Evolutionary conservation across 495 filamentous ascomycete genomes (phyloP), one percentile per base, ranked within the genome.

Genomic region (Stereocaulon alpinum): DNA sequence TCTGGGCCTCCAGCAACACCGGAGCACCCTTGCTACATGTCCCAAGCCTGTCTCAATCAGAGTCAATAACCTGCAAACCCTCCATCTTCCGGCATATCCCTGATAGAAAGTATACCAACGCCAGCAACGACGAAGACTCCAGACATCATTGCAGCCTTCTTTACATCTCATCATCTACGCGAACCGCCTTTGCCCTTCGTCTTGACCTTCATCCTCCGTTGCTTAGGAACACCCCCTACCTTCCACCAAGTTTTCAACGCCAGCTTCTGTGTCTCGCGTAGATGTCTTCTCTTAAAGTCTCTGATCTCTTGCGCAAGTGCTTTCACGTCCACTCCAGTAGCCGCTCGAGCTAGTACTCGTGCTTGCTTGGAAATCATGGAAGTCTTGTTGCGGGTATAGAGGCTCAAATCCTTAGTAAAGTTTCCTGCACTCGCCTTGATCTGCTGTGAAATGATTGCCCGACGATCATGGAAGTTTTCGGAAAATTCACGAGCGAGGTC

Each of bases 241-340:
- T 42, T 62, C 66, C 66, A 68, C 63, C 64, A 64, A 7, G 48
- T 24, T 45, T 62, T 61, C 49, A 68, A 29, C 22, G 50, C 59
- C 34, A 27, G 54, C 44, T 68, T 68, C 30, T 68, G 66, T 11
- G 51, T 58, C 27, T 63, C 49, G 11, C 64, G 61, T n/a, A 60
- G 30, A 18, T 61, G 58, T 34, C 30, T 42, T 4, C 27, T 18
- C 44, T 43, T 55, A 20, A 27, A 37, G 12, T 60, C 27, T 17
- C 42, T 5, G 41, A 60, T 20, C n/a, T 30, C 52, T 2, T 52
- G 49, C 6, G 37, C 43, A 42, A 60, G 11, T 49, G 47, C 55
- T 27, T 47, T 45, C 34, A 54, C 55, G 6, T 64, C 45, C 10
- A 55, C 32, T 7, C 55, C 41, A 20, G 44, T 54, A 49, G 49